Percentiles rank a stretch among this genome's conserved stretches.
Evolutionary conservation across 768 basidiomycete species (phyloP).

Genomic region (Hebeloma cylindrosporum): DNA sequence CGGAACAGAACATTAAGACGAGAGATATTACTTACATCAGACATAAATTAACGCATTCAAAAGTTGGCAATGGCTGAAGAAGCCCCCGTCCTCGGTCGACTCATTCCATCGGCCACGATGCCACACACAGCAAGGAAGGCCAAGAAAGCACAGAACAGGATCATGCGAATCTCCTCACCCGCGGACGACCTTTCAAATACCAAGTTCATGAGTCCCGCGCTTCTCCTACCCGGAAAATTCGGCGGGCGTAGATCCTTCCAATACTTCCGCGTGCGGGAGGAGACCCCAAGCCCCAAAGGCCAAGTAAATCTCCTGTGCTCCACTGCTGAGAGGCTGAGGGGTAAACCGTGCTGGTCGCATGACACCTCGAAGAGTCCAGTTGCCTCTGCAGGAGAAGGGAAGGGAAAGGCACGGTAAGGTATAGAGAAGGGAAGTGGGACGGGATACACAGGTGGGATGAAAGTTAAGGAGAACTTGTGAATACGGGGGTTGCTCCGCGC

Average conservation of each 20-base stretch:
- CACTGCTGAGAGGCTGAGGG: slow-evolving; percentile 48
- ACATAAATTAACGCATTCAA: too few species aligned
- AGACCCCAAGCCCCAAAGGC: slow-evolving; percentile 49
- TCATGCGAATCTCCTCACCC: slow-evolving; percentile 68
- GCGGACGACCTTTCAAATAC: slow-evolving; percentile 59
- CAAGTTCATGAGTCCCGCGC: slow-evolving; percentile 42
- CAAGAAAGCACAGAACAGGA: slow-evolving; percentile 51
- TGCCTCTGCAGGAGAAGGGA: slow-evolving; percentile 43
- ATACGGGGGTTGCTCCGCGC: slow-evolving; percentile 68
- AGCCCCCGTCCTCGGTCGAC: too few species aligned
- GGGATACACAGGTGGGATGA: slow-evolving; percentile 55
- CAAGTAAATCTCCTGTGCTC: slow-evolving; percentile 49
- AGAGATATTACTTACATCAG: too few species aligned
- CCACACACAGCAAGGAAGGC: slow-evolving; percentile 53
- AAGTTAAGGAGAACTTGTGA: slow-evolving; percentile 60
- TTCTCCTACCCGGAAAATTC: slow-evolving; percentile 35
- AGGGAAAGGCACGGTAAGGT: slow-evolving; percentile 41
- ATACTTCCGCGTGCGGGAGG: slow-evolving; percentile 37
- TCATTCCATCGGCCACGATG: slow-evolving; percentile 33
- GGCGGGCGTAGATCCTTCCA: slow-evolving; percentile 41
- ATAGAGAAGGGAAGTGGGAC: slow-evolving; percentile 48
- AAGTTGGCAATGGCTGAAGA: too few species aligned
- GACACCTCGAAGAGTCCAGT: slow-evolving; percentile 58
- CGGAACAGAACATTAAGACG: too few species aligned
- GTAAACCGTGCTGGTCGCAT: slow-evolving; percentile 65